Percentiles rank a stretch among this genome's conserved stretches.
These are phyloP conservation scores for Pestalotiopsis sp. DNA, from an alignment of 2,329 filamentous ascomycete species.

Conservation along the genomic window DNA sequence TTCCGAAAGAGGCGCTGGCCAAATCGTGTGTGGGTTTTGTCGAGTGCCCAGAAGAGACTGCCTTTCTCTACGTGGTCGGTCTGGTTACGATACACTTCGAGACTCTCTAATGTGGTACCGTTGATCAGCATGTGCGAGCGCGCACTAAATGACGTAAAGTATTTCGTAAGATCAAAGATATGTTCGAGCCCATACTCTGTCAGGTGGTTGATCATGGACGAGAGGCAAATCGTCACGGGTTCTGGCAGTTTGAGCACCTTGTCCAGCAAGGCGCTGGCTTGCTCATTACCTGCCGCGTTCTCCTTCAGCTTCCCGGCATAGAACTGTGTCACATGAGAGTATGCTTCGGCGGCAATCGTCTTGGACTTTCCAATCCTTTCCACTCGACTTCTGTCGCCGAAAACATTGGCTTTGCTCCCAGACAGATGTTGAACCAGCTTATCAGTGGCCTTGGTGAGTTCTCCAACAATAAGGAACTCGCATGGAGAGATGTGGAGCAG, in stretches of 20 bases:
- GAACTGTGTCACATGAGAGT: conserved; percentile 88
- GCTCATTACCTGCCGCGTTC: conserved; percentile 52
- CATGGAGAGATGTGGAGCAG: conserved; percentile 93
- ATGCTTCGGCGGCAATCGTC: conserved; percentile 80
- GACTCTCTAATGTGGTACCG: conserved; percentile 87
- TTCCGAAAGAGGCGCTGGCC: conserved; percentile 86
- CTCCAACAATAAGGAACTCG: conserved; percentile 90
- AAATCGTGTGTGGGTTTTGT: conserved; percentile 88
- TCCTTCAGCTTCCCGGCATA: conserved; percentile 83
- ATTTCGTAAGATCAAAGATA: conserved; percentile 93
- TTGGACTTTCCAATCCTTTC: conserved; percentile 76
- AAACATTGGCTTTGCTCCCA: conserved; percentile 85
- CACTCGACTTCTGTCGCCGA: conserved; percentile 85
- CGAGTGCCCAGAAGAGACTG: conserved; percentile 92
- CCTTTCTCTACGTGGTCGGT: conserved; percentile 84
- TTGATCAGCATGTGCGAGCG: conserved; percentile 95
- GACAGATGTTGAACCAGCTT: conserved; percentile 90
- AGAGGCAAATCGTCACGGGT: conserved; percentile 85
- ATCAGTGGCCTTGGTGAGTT: conserved; percentile 86
- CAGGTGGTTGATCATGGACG: conserved; percentile 93
- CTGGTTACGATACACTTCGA: conserved; percentile 94
- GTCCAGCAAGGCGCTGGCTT: conserved; percentile 70
- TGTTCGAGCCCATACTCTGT: conserved; percentile 91
- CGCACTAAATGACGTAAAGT: conserved; percentile 94
- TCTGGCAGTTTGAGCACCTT: conserved; percentile 85